Evolutionary conservation across 202 grass and related monocot genomes (phyloP), one percentile per base, ranked within the genome.

Genomic region (Zoysia matrella): DNA sequence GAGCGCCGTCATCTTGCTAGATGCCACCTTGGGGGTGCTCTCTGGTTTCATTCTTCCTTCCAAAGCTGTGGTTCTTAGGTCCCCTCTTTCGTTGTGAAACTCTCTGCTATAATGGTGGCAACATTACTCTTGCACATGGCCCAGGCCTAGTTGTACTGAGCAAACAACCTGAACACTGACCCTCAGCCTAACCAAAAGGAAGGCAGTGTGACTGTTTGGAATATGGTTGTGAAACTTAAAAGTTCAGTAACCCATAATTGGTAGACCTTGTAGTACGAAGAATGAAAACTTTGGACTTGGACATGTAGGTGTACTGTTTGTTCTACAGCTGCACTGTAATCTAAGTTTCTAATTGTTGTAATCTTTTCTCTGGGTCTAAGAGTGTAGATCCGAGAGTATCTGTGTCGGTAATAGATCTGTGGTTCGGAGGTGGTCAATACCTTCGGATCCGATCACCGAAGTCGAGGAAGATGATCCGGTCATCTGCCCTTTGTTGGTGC

Each of bases 1-100:
- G 22, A 65, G 63, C n/a, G 52, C 67, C 9, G 64, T 52, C 89
- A 88, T 88, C 81, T 87, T 83, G 75, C 11, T 64, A n/a, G 68
- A 66, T 52, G 1, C 6, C 0, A 5, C 56, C 79, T 64, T 69
- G 86, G 61, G 64, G 53, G 39, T 11, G 60, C 5, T 36, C 3
- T 88, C 75, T 2, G 45, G 8, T 63, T 75, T 84, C 81, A 84
- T 88, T 66, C 47, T 78, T 39, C 9, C 80, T 48, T 74, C 42
- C 55, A 45, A 22, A 36, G 5, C 5, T n/a, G 60, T 40, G 4
- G 57, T 22, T 64, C 9, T 52, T 70, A 70, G 65, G 52, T 60
- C 53, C 39, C 69, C 54, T 44, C 75, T 75, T 51, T 84, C 71
- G 71, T 78, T 49, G 74, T 76, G 82, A 22, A 47, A 36, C 46